These are phyloP conservation scores for Pascua sp. DNA, from an alignment of 1,284 basidiomycete species.

Conservation along the genomic window DNA sequence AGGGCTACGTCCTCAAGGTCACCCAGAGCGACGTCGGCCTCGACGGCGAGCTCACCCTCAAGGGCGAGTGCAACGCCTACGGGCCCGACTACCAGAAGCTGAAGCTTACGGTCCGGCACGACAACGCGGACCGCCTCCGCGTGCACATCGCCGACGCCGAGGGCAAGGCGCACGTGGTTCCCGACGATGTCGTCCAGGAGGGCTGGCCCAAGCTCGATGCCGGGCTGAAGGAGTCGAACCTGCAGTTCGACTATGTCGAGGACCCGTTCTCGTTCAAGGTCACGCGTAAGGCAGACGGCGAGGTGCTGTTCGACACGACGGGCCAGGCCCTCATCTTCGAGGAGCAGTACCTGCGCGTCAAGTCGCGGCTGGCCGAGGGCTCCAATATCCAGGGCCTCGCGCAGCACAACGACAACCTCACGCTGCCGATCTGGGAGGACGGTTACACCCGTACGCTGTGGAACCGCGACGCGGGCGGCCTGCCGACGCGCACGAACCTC, in stretches of 20 bases:
- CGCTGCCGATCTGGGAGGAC: slow-evolving; percentile 55
- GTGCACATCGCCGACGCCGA: slow-evolving; percentile 65
- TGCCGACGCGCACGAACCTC: slow-evolving; percentile 26
- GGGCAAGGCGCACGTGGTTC: slow-evolving; percentile 62
- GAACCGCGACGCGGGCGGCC: slow-evolving; percentile 22
- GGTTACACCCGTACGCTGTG: slow-evolving; percentile 28
- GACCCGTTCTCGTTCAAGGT: slow-evolving; percentile 76
- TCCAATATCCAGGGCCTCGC: slow-evolving; percentile 76
- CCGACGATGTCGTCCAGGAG: slow-evolving; percentile 57
- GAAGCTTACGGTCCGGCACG: slow-evolving; percentile 52
- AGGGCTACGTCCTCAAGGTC: slow-evolving; percentile 27
- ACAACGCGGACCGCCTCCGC: slow-evolving; percentile 54
- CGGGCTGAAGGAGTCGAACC: slow-evolving; percentile 25
- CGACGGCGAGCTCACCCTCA: slow-evolving; percentile 24
- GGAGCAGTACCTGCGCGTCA: slow-evolving; percentile 69
- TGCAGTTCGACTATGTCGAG: slow-evolving; percentile 62
- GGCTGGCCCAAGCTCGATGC: slow-evolving; percentile 54
- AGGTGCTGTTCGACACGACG: slow-evolving; percentile 65
- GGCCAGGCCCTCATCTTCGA: slow-evolving; percentile 67
- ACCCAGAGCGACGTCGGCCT: slow-evolving; percentile 12
- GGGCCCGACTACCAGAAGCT: slow-evolving; percentile 65
- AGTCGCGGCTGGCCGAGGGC: slow-evolving; percentile 38
- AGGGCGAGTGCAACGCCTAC: slow-evolving; percentile 64
- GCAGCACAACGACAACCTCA: slow-evolving; percentile 48
- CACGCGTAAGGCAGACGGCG: slow-evolving; percentile 56